Evolutionary conservation across 352 stramenopile genomes (phyloP), one percentile per base, ranked within the genome.

Genomic region (Ochromonadaceae sp.): DNA sequence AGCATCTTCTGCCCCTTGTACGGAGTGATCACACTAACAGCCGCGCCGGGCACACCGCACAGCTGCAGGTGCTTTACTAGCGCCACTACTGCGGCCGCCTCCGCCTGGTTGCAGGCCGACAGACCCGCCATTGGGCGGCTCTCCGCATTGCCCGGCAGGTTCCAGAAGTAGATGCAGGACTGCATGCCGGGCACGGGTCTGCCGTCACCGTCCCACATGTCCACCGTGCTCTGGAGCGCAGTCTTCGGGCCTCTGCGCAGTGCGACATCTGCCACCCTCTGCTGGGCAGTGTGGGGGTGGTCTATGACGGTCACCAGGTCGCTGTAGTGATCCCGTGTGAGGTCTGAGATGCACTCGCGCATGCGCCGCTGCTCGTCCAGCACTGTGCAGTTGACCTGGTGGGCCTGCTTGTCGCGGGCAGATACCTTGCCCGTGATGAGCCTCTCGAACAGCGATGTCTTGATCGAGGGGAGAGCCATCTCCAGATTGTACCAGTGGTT

Each of bases 401-500:
- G 12, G 9, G 49, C n/a, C 22, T 42, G 7, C 22, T 35, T 7
- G 39, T 5, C 12, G 5, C 31, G 25, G 7, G 15, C 7, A 57
- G 32, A 7, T n/a, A 31, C 26, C 28, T 22, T 50, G 38, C 22
- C 22, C 32, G 25, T 20, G 20, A 63, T 25, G 12, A 63, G 22
- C 20, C 55, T 30, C 22, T 63, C 35, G 31, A 63, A 63, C 3
- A 63, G 38, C 4, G 55, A 63, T 3, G 1, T 55, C 14, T 63
- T 63, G 36, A 63, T 49, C 5, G 2, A 25, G 35, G 1, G 34
- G 2, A 32, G 22, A 10, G 34, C 31, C 25, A 50, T 63, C 20
- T 47, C 55, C 14, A 63, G 9, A 30, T 63, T 30, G 41, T 50
- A 63, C 55, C 55, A 63, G 41, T 31, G 40, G 20, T 63, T 43